Conservation (phyloP, 169 alveolate genomes). For the Babesia ovata region DNA sequence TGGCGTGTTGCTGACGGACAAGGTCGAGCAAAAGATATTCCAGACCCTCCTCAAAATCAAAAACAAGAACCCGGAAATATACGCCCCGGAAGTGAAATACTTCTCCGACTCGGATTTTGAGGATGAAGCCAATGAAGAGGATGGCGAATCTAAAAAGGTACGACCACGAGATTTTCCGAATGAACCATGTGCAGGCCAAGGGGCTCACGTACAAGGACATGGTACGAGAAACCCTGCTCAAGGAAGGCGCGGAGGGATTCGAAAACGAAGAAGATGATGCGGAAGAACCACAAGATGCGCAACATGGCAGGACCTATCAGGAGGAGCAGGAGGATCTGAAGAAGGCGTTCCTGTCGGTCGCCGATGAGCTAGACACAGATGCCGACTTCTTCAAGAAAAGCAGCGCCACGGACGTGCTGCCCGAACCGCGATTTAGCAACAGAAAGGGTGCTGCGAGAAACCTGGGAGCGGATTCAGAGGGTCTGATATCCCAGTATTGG, state of each 20-base stretch:
- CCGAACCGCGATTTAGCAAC: slow-evolving; percentile 20
- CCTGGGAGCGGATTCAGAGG: slow-evolving; percentile 37
- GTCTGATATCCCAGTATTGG: slow-evolving; percentile 63
- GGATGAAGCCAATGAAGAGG: slow-evolving; percentile 25
- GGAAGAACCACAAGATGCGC: background rate
- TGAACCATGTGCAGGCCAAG: slow-evolving; percentile 7
- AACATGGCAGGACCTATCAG: slow-evolving; percentile 33
- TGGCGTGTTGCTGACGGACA: slow-evolving; percentile 73
- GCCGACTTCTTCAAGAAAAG: slow-evolving; percentile 56
- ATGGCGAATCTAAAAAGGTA: background rate
- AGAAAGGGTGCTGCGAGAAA: background rate
- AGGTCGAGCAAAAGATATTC: slow-evolving; percentile 77
- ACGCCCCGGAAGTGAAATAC: slow-evolving; percentile 65
- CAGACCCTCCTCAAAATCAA: slow-evolving; percentile 72
- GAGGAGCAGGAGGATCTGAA: slow-evolving; percentile 75
- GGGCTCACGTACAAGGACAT: slow-evolving; percentile 66
- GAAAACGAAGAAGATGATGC: slow-evolving; percentile 64
- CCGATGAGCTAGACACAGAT: slow-evolving; percentile 65
- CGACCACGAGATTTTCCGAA: background rate
- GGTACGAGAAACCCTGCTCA: slow-evolving; percentile 69
- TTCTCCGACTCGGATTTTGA: slow-evolving; percentile 75
- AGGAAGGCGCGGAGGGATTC: slow-evolving; percentile 75
- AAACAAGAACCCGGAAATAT: slow-evolving; percentile 77
- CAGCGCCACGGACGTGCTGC: slow-evolving; percentile 59
- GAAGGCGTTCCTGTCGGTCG: slow-evolving; percentile 69